These are phyloP conservation scores for Mycogone perniciosa DNA, from an alignment of 2,329 filamentous ascomycete genomes.

Conservation along the genomic window DNA sequence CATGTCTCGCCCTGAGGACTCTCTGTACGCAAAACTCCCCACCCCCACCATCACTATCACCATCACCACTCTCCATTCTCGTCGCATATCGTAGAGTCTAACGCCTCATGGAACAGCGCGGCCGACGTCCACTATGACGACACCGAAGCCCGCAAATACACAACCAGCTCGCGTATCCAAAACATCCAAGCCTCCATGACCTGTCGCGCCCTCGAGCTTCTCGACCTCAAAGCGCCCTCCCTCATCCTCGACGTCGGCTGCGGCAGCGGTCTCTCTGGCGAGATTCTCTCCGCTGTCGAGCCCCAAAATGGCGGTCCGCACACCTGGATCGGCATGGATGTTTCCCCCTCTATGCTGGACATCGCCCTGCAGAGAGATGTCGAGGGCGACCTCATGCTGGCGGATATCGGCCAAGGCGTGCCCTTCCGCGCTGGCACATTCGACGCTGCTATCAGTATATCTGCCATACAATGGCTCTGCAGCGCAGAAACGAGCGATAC, in stretches of 20 bases:
- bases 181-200: slow-evolving; percentile 96
- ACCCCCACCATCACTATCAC: slow-evolving; percentile 14
- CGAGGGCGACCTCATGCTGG: slow-evolving; percentile 87
- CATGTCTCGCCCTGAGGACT: slow-evolving; percentile 98
- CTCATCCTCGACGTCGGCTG: slow-evolving; percentile 96
- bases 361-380: slow-evolving; percentile 86
- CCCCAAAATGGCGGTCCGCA: slow-evolving; percentile 75
- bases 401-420: slow-evolving; percentile 91
- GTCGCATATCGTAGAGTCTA: slow-evolving; percentile 12
- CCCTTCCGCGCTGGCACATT: slow-evolving; percentile 90
- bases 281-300: slow-evolving; percentile 73
- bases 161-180: slow-evolving; percentile 89
- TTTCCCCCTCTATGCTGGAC: slow-evolving; percentile 93
- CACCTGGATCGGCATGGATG: slow-evolving; percentile 95
- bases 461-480: slow-evolving; percentile 96
- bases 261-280: slow-evolving; percentile 87
- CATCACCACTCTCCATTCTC: not conserved
- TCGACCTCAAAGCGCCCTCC: slow-evolving; percentile 71
- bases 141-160: slow-evolving; percentile 92
- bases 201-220: slow-evolving; percentile 82
- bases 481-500: slow-evolving; percentile 89
- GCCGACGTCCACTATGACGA: slow-evolving; percentile 98
- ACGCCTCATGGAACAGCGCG: slow-evolving; percentile 49
- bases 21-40: slow-evolving; percentile 54
- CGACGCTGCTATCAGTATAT: slow-evolving; percentile 91